These are phyloP conservation scores for Eimeria falciformis DNA, from an alignment of 169 alveolate genomes.

Conservation along the genomic window DNA sequence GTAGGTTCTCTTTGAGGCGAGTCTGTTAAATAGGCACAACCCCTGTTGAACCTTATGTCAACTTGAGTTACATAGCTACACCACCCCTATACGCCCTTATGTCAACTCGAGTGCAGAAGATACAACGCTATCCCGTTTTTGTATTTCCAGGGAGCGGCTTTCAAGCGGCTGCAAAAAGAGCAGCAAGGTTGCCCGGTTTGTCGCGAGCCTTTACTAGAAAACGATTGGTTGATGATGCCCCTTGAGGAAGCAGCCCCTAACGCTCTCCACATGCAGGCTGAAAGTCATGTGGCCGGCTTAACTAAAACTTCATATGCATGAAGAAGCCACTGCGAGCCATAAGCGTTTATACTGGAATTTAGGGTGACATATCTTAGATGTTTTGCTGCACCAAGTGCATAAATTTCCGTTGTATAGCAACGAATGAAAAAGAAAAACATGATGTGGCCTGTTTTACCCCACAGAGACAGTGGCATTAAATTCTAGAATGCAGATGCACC, in stretches of 20 bases:
- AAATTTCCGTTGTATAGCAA: no score
- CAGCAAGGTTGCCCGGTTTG: neutral
- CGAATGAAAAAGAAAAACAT: no score
- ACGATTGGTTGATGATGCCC: neutral
- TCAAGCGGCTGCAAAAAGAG: neutral
- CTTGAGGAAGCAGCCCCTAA: conserved; percentile 8
- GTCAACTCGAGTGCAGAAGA: neutral
- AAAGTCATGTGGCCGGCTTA: neutral
- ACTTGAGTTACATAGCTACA: neutral
- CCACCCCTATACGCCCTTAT: neutral
- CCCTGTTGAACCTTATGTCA: neutral
- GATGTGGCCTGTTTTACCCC: no score
- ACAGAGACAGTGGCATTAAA: no score
- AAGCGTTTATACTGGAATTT: no score
- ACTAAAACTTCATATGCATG: neutral
- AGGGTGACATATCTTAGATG: no score
- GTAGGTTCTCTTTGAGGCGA: neutral
- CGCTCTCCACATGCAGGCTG: conserved; percentile 36
- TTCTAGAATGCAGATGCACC: no score
- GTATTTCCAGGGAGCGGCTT: neutral
- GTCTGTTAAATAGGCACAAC: neutral
- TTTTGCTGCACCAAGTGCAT: no score
- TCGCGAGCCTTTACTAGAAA: neutral
- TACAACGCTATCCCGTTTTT: neutral
- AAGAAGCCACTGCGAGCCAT: no score